Base-by-base conservation (phyloP, 2,329 filamentous ascomycete genomes). In the Diaporthe citrichinensis region DNA sequence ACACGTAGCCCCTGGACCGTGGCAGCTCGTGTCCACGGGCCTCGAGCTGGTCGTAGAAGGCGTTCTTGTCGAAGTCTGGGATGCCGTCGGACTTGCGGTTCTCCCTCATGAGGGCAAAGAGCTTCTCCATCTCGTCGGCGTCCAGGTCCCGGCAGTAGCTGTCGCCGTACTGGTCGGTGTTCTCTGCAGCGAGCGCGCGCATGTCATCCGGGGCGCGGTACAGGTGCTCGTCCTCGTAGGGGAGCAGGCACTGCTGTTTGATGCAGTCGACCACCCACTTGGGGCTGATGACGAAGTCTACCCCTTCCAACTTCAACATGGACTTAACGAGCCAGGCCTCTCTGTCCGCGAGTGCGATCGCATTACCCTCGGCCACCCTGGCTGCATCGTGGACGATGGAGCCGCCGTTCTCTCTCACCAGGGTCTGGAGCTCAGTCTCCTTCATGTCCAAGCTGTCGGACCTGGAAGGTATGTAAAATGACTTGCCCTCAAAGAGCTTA, bases 211-310 rank as follows among this genome's bases (percentile, higher is more conserved):
- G 90, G 0, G 91, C 91, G 80, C 93, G 91, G 77, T 97, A 93
- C 79, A 98, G 87, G 79, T 98, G 95, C 0, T 87, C 79, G 3
- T 85, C 87, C 78, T 91, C 89, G 57, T 87, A 88, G 0, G 89
- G 88, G 6, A 98, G 90, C 10, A 98, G 84, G 17, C 93, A 89
- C 72, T 78, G 88, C 84, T 83, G 91, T 83, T 89, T 89, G 46
- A 98, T 88, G 79, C 95, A 97, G 82, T 98, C 95, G 39, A 94
- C 87, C 3, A 98, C 86, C 97, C 97, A 99, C 8, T 87, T 88
- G 0, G 96, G 94, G 31, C 91, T 91, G 74, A 98, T 88, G 69
- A 99, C 93, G 46, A 39, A 68, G 78, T 95, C 92, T 9, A 90
- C 88, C 0, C 90, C 87, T 4, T 92, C 93, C 8, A 87, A 88